Base-by-base conservation (phyloP, 2,329 filamentous ascomycete species). In the Magnaporthales sp. region DNA sequence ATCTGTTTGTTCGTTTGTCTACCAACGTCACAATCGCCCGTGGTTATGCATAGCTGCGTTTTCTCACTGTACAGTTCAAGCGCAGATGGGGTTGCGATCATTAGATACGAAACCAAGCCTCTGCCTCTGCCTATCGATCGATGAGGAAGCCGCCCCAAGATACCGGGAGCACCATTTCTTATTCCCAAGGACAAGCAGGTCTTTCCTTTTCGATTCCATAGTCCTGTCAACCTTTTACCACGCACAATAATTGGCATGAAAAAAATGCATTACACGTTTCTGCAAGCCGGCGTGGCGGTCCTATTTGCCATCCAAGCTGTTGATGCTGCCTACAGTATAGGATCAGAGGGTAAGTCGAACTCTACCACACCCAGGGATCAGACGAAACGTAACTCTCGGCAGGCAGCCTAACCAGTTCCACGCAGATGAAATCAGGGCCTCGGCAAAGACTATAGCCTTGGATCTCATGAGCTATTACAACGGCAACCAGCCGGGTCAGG, bases 401-500 rank as follows among this genome's bases (percentile, higher is more conserved):
- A 46, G 2, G 22, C 22, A 10, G 24, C 2, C 54, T 58, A 15
- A 24, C 54, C 1, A 24, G 3, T 4, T 9, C 1, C 19, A 60
- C 15, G 11, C 63, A 72, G 69, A 70, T 9, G 68, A 66, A 19
- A 73, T 74, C 56, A 81, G 77, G 68, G 71, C 75, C 30, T 77
- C 81, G 8, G 78, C 85, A 13, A 80, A 80, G 67, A 75, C 78
- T 46, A 80, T 86, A 74, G 79, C 83, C 2, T 74, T 77, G 38
- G 82, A 85, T 69, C 76, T 86, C 73, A 75, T 81, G 73, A 75
- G 73, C 0, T 80, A 78, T 68, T 81, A 82, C 71, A 74, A 69
- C 26, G 84, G 84, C 66, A 72, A 85, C 70, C 71, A 84, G 68
- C 80, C 80, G 0, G 83, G 83, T 51, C 73, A 78, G 26, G 80